Evolutionary conservation across 2,329 filamentous ascomycete species (phyloP).

Genomic region (Coniella vitis): DNA sequence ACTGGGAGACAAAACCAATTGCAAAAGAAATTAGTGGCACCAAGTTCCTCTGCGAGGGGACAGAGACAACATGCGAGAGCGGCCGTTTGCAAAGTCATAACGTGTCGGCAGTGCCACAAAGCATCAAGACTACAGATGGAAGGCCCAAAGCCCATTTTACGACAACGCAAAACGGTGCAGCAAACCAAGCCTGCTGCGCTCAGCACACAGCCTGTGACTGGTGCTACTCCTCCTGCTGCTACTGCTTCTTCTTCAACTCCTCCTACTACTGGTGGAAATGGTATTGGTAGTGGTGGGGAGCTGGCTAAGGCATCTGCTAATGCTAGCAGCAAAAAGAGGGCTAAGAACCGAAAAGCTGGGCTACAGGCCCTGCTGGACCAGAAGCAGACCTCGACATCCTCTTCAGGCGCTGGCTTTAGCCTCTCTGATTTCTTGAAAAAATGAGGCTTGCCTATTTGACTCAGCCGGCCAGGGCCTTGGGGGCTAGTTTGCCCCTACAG

Average conservation of each 20-base stretch:
- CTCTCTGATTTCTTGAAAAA: conserved; percentile 50
- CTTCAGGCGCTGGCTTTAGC: conserved; percentile 36
- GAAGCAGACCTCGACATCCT: conserved; percentile 33
- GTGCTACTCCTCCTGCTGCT: too few species aligned
- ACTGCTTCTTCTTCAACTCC: too few species aligned
- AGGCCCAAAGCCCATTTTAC: conserved; percentile 26
- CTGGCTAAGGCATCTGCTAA: conserved; percentile 37
- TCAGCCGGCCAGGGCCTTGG: neutral
- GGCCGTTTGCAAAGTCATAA: conserved; percentile 33
- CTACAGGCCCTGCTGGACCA: conserved; percentile 59
- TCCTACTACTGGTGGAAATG: too few species aligned
- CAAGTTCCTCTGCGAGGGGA: neutral
- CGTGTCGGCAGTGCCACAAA: conserved; percentile 39
- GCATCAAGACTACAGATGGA: conserved; percentile 36
- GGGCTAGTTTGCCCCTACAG: neutral
- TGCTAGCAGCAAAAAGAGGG: conserved; percentile 57
- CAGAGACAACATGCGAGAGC: neutral
- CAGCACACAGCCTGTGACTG: neutral
- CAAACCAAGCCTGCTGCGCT: conserved; percentile 2
- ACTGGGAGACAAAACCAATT: conserved; percentile 8
- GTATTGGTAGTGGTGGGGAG: conserved; percentile 8
- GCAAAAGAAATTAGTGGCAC: neutral
- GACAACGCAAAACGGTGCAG: conserved; percentile 18
- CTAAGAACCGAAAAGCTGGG: conserved; percentile 58
- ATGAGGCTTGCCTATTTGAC: conserved; percentile 3